phyloP scores from a whole-genome alignment of 1,139 yeast species.

The Blastobotrys aristatus region DNA sequence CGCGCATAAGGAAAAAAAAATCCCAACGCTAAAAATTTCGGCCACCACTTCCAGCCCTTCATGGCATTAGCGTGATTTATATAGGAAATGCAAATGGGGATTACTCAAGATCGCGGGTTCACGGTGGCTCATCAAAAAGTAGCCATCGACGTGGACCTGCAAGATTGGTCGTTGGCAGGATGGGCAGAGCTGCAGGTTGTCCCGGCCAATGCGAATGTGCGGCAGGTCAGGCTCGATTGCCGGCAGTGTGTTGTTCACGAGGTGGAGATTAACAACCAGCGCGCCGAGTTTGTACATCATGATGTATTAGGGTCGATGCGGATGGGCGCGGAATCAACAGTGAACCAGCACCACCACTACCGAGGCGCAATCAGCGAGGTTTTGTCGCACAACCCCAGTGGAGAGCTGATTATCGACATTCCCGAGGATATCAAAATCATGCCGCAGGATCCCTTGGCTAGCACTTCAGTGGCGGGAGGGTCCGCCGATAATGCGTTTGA shows the following conservation, averaged over 20 bases:
- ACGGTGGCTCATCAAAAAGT: slow-evolving; percentile 66
- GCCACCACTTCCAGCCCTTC: no score
- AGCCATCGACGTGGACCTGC: slow-evolving; percentile 61
- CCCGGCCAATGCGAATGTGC: slow-evolving; percentile 60
- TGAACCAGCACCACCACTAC: slow-evolving; percentile 60
- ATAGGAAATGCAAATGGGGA: not conserved
- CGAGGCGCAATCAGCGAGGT: slow-evolving; percentile 59
- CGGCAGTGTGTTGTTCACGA: slow-evolving; percentile 65
- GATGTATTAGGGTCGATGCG: slow-evolving; percentile 46
- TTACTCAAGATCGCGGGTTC: slow-evolving; percentile 31
- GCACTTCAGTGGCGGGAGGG: slow-evolving; percentile 2
- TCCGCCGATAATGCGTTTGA: slow-evolving; percentile 29
- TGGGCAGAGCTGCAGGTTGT: slow-evolving; percentile 76
- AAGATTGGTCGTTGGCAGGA: slow-evolving; percentile 52
- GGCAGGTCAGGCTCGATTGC: slow-evolving; percentile 67
- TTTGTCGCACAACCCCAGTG: slow-evolving; percentile 47
- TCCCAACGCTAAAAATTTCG: no score
- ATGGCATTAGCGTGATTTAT: no score
- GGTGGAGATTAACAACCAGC: slow-evolving; percentile 57
- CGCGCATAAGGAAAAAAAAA: not conserved
- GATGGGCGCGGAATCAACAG: slow-evolving; percentile 42
- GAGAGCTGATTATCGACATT: slow-evolving; percentile 65
- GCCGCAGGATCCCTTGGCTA: slow-evolving; percentile 25
- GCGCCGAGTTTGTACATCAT: slow-evolving; percentile 46
- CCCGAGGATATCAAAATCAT: slow-evolving; percentile 64